These are phyloP conservation scores for Neurospora sp. DNA, from an alignment of 495 filamentous ascomycete genomes.

Conservation along the genomic window DNA sequence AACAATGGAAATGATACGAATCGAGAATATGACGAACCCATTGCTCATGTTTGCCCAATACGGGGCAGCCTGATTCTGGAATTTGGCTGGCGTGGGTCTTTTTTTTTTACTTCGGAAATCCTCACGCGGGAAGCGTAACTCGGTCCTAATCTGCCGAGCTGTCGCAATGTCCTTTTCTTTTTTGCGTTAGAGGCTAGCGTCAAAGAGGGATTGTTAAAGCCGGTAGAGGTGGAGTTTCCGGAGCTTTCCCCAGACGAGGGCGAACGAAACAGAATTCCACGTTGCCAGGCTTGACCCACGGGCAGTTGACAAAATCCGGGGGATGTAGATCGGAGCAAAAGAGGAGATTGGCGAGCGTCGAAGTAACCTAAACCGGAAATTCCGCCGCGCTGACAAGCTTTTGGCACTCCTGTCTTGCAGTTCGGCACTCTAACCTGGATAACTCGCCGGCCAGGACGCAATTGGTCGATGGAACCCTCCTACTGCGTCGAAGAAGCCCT, in stretches of 20 bases:
- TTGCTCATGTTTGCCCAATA: slow-evolving; percentile 7
- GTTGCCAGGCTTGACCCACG: neutral
- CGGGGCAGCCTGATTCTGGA: neutral
- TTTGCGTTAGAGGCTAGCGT: neutral
- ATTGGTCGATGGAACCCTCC: neutral
- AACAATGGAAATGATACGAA: neutral
- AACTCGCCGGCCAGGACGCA: neutral
- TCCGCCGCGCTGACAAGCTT: neutral
- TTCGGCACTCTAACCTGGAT: neutral
- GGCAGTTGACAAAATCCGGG: neutral
- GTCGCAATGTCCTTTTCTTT: neutral
- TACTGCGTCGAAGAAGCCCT: neutral
- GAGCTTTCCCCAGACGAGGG: neutral
- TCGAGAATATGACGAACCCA: slow-evolving; percentile 2
- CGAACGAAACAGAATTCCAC: neutral
- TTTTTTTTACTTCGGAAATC: neutral
- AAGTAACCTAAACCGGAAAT: neutral
- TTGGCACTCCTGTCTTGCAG: neutral
- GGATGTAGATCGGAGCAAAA: neutral
- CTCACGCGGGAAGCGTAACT: neutral
- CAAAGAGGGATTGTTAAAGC: neutral
- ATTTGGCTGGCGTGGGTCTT: neutral
- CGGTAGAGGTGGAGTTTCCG: neutral
- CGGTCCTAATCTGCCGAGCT: neutral
- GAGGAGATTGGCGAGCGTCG: neutral